Conservation (phyloP, 179 eudicot genomes). For the Beta lomatogona region DNA sequence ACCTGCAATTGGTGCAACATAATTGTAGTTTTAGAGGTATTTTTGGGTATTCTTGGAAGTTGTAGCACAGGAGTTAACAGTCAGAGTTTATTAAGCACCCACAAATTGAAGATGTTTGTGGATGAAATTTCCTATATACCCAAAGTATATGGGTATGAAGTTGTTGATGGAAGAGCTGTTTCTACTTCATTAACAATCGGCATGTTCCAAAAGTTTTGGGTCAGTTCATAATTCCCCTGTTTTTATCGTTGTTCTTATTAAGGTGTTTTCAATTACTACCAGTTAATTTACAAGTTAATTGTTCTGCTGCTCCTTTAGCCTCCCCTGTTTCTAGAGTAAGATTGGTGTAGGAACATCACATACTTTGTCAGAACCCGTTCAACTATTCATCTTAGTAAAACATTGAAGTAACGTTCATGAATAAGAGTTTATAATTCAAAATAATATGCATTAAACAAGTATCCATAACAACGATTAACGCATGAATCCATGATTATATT, state of each 20-base stretch:
- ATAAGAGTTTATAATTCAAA: too few species aligned
- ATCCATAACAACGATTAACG: too few species aligned
- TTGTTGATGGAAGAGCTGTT: slow-evolving; percentile 36
- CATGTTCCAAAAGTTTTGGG: slow-evolving; percentile 73
- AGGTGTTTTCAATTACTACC: too few species aligned
- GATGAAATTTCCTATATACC: slow-evolving; percentile 67
- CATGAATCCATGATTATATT: too few species aligned
- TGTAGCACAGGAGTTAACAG: not conserved
- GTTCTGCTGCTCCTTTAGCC: too few species aligned
- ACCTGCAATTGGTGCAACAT: not conserved
- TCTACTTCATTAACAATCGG: slow-evolving; percentile 49
- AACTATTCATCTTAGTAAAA: too few species aligned
- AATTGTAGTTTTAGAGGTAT: not conserved
- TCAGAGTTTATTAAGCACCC: not conserved
- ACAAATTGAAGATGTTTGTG: slow-evolving; percentile 55
- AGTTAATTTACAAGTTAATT: too few species aligned
- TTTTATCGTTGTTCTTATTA: not conserved
- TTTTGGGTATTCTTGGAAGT: not conserved
- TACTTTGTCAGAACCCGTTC: too few species aligned
- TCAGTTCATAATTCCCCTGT: slow-evolving; percentile 18
- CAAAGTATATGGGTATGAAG: slow-evolving; percentile 46
- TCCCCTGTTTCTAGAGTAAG: too few species aligned
- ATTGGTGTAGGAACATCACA: too few species aligned
- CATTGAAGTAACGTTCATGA: too few species aligned
- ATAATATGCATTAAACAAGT: too few species aligned